Evolutionary conservation across 352 stramenopile species (phyloP), one percentile per base, ranked within the genome.

Genomic region (Paralagenidium karlingii): DNA sequence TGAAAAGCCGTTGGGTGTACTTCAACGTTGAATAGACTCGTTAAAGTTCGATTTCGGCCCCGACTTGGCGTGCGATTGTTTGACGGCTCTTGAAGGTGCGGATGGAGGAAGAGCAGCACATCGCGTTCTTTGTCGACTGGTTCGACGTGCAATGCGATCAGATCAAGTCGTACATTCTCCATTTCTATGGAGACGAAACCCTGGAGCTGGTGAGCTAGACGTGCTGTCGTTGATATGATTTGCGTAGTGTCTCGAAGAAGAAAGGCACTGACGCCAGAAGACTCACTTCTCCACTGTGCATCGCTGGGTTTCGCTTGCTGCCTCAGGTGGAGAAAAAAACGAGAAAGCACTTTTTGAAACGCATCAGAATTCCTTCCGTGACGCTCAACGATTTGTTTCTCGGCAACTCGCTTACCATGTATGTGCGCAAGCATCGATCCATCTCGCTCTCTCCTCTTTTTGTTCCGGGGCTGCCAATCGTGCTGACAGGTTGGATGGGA

Each of bases 111-210:
- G 68, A 82, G 33, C 38, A 77, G 34, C 47, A 77, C 30, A 64
- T 84, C 18, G 68, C 75, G 15, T 84, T 85, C 51, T 76, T 84
- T 21, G 56, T 79, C 37, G 68, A 89, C 55, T 89, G 75, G 75
- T 58, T 74, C 43, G 71, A 89, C 41, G 64, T 71, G 3, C 75
- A 89, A 41, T 74, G 68, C 6, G 63, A 69, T 30, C 53, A 82
- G 32, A 59, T 63, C 45, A 80, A 84, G 43, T 57, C 55, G 15
- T 89, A 79, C 51, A 63, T 84, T 34, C 60, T 89, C 40, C 61
- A 81, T 45, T 86, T 79, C 49, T 68, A 82, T 38, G 58, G 56
- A 45, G 69, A 84, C 40, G 55, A 80, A 34, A 84, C 75, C 1
- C 38, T 86, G 21, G 75, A 89, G 33, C 60, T 89, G 25, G 71